Percentiles rank a stretch among this genome's conserved stretches.
Evolutionary conservation across 768 basidiomycete genomes (phyloP).

Genomic region (Kwoniella dejecticola): DNA sequence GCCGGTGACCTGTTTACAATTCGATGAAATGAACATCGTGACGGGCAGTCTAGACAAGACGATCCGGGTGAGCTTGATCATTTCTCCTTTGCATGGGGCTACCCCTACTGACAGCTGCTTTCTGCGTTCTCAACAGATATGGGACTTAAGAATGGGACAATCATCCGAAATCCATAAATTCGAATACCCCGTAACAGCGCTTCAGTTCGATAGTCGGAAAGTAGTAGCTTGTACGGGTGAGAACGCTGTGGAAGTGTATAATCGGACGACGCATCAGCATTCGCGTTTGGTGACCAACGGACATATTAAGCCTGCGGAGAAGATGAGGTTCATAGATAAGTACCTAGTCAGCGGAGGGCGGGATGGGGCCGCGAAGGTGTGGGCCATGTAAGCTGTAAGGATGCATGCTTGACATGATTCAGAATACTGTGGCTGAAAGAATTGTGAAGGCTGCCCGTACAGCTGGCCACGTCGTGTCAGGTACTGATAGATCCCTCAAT

Average conservation of each 20-base stretch:
- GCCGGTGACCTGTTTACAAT: conserved; percentile 89
- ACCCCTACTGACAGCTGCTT: background rate
- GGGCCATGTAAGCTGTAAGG: conserved; percentile 70
- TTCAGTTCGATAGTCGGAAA: conserved; percentile 95
- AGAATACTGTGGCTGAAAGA: too few relatives aligned
- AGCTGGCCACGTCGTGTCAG: too few relatives aligned
- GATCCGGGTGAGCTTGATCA: conserved; percentile 66
- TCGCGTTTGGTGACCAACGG: conserved; percentile 84
- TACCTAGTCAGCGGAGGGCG: conserved; percentile 89
- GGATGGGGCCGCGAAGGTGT: conserved; percentile 84
- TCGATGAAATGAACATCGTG: conserved; percentile 91
- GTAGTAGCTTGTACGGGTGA: conserved; percentile 89
- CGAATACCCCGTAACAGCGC: conserved; percentile 82
- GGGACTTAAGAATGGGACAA: conserved; percentile 91
- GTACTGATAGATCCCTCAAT: too few relatives aligned
- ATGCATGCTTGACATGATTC: too few relatives aligned
- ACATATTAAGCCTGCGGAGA: conserved; percentile 85
- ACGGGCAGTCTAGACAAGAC: conserved; percentile 94
- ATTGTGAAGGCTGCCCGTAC: too few relatives aligned
- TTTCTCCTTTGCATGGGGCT: background rate
- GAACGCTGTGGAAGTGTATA: conserved; percentile 91
- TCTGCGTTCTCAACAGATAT: conserved; percentile 64
- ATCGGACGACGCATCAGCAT: conserved; percentile 88
- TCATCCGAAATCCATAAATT: conserved; percentile 86
- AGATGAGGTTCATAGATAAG: conserved; percentile 90